phyloP scores from a whole-genome alignment of 2,329 filamentous ascomycete species.

The Pseudocercospora fuligena region DNA sequence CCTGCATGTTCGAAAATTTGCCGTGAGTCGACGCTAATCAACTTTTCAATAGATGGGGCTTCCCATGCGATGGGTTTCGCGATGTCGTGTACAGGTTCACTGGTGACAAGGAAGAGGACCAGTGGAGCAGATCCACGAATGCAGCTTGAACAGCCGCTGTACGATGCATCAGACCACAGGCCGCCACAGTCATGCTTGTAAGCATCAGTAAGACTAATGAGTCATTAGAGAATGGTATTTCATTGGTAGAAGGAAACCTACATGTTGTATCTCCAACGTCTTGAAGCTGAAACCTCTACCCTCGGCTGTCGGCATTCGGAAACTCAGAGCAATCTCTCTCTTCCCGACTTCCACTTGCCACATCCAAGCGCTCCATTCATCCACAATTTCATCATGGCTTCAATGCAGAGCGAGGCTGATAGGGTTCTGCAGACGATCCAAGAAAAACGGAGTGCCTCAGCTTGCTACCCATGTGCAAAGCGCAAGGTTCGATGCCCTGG shows the following conservation, averaged over 20 bases:
- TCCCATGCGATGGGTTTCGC: no score
- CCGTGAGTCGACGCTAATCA: no score
- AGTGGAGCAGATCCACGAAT: no score
- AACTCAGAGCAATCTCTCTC: background rate
- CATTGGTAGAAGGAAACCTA: background rate
- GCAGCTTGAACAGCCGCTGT: no score
- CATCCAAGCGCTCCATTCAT: background rate
- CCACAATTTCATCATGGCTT: background rate
- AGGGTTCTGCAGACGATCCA: background rate
- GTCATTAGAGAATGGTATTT: background rate
- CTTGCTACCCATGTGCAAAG: background rate
- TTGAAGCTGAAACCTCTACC: background rate
- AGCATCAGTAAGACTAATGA: background rate
- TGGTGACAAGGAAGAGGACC: no score
- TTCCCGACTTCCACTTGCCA: background rate
- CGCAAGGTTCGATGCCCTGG: slow-evolving; percentile 8
- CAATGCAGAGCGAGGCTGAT: background rate
- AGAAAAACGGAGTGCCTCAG: background rate
- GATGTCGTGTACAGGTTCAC: no score
- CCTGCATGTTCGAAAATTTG: no score
- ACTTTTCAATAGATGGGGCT: no score
- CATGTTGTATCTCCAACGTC: background rate
- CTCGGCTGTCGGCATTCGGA: background rate
- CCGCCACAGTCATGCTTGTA: no score
- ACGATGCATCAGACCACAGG: no score